Evolutionary conservation across 768 basidiomycete species (phyloP), one percentile per base, ranked within the genome.

Genomic region (Ramaria rubella): DNA sequence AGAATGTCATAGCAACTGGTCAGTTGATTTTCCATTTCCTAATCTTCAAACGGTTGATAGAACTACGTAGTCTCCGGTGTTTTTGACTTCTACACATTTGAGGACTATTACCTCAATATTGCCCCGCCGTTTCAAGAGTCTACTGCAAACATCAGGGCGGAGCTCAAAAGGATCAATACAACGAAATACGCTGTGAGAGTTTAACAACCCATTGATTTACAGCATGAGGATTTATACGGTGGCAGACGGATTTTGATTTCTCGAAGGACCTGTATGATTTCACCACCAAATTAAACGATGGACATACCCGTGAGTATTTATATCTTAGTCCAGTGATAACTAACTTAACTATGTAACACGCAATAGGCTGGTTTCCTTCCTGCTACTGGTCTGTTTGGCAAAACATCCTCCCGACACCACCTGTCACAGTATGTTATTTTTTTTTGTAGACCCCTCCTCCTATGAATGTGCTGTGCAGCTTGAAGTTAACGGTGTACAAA

Each of bases 171-270:
- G 52, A 76, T 85, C 34, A 79, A 79, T 58, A 64, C 62, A 2
- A 79, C 80, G 4, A 69, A 67, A 42, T 85, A 76, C 49, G 66
- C 65, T 60, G 81, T 80, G 57, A 55, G 69, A n/a, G n/a, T 49
- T n/a, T 5, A 17, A 5, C 36, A 3, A 14, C 14, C 12, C n/a
- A n/a, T n/a, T 3, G 14, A 38, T 38, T 7, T n/a, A 38, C 7
- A 14, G n/a, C 12, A 38, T 38, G 36, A n/a, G 2, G n/a, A n/a
- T 38, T 64, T 36, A 19, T 23, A 2, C 17, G 7, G n/a, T n/a
- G 21, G 4, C 52, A 86, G 80, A 82, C 82, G 7, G 83, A 85
- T 60, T 86, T 82, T 58, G 82, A 83, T 63, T 84, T 86, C 68
- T 83, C 78, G 62, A 71, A 69, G 45, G 82, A 75, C 38, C 62